Evolutionary conservation across 306 rosid genomes (phyloP).

Genomic region (Bauhinia variegata): DNA sequence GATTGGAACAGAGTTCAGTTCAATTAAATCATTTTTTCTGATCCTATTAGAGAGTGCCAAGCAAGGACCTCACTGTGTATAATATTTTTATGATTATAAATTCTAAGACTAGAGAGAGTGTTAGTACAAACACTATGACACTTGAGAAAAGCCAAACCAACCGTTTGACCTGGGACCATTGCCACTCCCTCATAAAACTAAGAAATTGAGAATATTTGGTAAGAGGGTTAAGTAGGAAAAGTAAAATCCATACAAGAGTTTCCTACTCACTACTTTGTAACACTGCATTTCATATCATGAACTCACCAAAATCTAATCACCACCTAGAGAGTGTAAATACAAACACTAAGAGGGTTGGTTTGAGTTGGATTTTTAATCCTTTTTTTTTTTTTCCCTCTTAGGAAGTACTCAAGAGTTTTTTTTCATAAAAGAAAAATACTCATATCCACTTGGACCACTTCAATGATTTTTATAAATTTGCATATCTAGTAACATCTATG

Average conservation of each 20-base stretch:
- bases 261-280: constrained; percentile 27
- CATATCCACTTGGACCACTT: too few species aligned
- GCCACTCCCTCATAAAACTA: constrained; percentile 25
- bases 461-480: too few species aligned
- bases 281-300: constrained; percentile 23
- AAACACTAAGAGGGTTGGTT: too few species aligned
- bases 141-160: constrained; percentile 67
- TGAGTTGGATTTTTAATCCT: neutral
- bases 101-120: constrained; percentile 22
- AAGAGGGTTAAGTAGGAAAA: constrained; percentile 32
- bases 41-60: constrained; percentile 17
- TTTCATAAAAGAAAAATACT: too few species aligned
- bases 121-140: constrained; percentile 54
- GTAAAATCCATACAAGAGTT: constrained; percentile 56
- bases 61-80: constrained; percentile 3
- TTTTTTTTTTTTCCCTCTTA: too few species aligned
- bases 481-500: too few species aligned
- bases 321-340: too few species aligned
- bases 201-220: constrained; percentile 51
- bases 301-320: constrained; percentile 2
- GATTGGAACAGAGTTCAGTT: constrained; percentile 30
- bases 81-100: neutral
- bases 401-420: too few species aligned
- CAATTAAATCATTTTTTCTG: constrained; percentile 10
- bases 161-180: constrained; percentile 66